Base-by-base conservation (phyloP, 2,329 filamentous ascomycete genomes). In the Nothophaeocryptopus gaeumannii region DNA sequence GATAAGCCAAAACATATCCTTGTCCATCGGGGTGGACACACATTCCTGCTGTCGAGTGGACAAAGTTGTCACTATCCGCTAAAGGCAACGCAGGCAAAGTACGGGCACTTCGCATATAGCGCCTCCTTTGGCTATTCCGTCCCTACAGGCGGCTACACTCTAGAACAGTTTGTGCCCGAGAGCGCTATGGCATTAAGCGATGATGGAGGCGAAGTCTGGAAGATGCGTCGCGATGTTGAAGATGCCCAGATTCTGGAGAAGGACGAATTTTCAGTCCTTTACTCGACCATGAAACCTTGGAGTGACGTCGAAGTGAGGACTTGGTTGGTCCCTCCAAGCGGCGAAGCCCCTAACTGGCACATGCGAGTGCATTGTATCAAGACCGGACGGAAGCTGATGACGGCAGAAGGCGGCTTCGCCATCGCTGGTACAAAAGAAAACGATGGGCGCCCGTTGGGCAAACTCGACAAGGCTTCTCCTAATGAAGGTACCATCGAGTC, bases 61-160 rank as follows among this genome's bases (percentile, higher is more conserved):
- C 87, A 92, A 66, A 84, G 84, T n/a, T 91, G 87, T 68, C 84
- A 86, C 67, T 91, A 91, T 64, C 84, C 87, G 0, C 84, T 91
- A 75, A 88, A 88, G 68, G 86, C 85, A 46, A 88, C 86, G 0
- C 86, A 91, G 66, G 85, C 87, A 54, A 91, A 91, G 63, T 91
- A 91, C 67, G 87, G 87, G 39, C 80, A 82, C 52, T 90, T 91
- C 64, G 86, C 86, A 5, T 91, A 91, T 70, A 86, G 82, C 62
- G 84, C 84, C 45, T 80, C 84, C 0, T 91, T 88, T 66, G 86
- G 78, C 14, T 91, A 90, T 70, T 88, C 84, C 0, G 87, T 90
- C 0, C 86, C 87, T 0, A 87, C 86, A 0, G 87, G 88, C 0
- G 78, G 83, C 13, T 88, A 89, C 67, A 84, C 84, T 1, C 78